Evolutionary conservation across 805 yeast species (phyloP).

Genomic region (Pichia deserticola): DNA sequence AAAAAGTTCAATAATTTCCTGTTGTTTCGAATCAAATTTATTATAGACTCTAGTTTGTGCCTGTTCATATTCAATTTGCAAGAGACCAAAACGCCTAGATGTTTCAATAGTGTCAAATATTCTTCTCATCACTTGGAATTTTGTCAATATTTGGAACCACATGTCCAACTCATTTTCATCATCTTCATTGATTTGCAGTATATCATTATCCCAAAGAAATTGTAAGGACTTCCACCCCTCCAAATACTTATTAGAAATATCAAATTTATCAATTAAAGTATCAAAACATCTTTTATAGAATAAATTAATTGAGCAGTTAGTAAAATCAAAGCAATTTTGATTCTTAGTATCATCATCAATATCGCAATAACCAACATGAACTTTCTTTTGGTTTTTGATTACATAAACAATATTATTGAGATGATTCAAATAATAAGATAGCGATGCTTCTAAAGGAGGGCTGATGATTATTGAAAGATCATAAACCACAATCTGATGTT

Average conservation of each 20-base stretch:
- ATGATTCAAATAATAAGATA: constrained; percentile 21
- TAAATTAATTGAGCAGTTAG: not conserved
- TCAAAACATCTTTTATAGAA: not conserved
- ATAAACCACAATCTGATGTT: constrained; percentile 32
- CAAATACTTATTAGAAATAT: not conserved
- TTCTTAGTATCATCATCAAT: constrained; percentile 3
- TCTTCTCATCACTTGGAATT: constrained; percentile 35
- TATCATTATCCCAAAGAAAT: constrained; percentile 49
- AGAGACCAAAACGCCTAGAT: constrained; percentile 32
- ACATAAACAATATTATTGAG: constrained; percentile 21
- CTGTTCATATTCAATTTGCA: constrained; percentile 39
- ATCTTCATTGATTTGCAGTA: constrained; percentile 31
- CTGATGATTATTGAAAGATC: constrained; percentile 30
- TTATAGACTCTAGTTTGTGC: constrained; percentile 42
- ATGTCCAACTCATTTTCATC: constrained; percentile 29
- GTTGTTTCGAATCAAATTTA: constrained; percentile 52
- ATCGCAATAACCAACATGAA: constrained; percentile 3
- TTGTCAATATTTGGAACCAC: constrained; percentile 45
- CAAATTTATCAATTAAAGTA: not conserved
- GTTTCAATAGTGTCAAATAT: constrained; percentile 47
- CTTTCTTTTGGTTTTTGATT: constrained; percentile 21
- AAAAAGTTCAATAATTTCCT: constrained; percentile 34
- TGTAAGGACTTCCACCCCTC: constrained; percentile 47
- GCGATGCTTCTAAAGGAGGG: constrained; percentile 37
- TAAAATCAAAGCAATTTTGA: not conserved